A percentile compares a stretch with the other conserved stretches of the same genome.
These are phyloP conservation scores for Musa balbisiana DNA, from an alignment of 202 grass and related monocot genomes.

Conservation along the genomic window DNA sequence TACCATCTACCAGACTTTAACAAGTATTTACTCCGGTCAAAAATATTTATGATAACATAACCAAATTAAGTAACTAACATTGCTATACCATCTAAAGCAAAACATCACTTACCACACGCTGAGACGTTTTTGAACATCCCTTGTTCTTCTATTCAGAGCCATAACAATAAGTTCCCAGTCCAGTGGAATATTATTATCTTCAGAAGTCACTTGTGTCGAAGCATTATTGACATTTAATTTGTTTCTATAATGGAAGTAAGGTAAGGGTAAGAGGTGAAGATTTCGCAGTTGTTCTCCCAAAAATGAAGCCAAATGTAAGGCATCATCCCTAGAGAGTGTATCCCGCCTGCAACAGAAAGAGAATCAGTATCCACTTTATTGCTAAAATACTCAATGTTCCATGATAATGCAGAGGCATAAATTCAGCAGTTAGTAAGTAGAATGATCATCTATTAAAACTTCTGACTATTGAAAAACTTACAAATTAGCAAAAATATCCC, in stretches of 20 bases:
- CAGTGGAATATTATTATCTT: conserved; percentile 26
- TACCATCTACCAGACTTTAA: too few species aligned
- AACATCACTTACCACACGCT: conserved; percentile 45
- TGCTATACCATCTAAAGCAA: not conserved
- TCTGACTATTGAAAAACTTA: conserved; percentile 33
- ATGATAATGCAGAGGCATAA: not conserved
- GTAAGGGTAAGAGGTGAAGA: conserved; percentile 75
- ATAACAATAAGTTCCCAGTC: conserved; percentile 58
- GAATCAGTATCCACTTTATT: not conserved
- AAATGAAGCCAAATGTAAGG: conserved; percentile 69
- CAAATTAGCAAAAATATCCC: conserved; percentile 84
- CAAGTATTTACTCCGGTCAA: not conserved
- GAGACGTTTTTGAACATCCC: conserved; percentile 60
- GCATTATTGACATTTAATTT: conserved; percentile 24
- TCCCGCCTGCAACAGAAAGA: conserved; percentile 56
- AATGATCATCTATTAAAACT: conserved; percentile 5
- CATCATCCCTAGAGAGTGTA: conserved; percentile 52
- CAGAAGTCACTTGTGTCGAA: conserved; percentile 11
- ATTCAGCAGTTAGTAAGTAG: not conserved
- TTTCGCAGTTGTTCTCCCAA: conserved; percentile 82
- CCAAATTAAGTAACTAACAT: not conserved
- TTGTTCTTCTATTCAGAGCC: conserved; percentile 52
- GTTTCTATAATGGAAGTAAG: conserved; percentile 21
- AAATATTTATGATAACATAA: not conserved
- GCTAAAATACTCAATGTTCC: not conserved